A percentile compares a stretch with the other conserved stretches of the same genome.
phyloP scores from a whole-genome alignment of 108 stramenopile species.

The Cyclotella sp. region DNA sequence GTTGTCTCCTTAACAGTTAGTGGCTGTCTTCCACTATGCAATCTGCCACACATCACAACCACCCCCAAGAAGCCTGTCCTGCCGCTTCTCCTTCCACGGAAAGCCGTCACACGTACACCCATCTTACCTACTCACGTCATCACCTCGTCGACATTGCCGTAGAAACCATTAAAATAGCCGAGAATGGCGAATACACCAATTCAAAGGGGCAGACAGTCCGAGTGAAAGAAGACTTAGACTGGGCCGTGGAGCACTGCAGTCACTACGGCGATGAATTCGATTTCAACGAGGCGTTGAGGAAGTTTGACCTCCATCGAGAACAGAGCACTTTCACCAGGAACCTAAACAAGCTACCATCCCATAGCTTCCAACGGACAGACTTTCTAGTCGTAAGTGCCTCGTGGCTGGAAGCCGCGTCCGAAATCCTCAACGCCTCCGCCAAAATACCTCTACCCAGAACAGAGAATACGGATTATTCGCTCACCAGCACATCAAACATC shows the following conservation, averaged over 20 bases:
- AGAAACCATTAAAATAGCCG: conserved; percentile 51
- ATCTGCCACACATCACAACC: too few relatives aligned
- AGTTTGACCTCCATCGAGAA: conserved; percentile 7
- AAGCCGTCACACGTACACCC: conserved; percentile 42
- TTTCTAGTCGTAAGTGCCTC: conserved; percentile 49
- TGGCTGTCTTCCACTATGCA: too few relatives aligned
- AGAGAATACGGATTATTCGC: neutral
- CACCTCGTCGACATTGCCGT: conserved; percentile 46
- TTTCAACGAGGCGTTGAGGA: conserved; percentile 25
- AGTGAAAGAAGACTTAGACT: conserved; percentile 34
- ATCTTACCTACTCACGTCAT: conserved; percentile 49
- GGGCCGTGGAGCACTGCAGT: conserved; percentile 38
- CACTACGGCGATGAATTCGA: conserved; percentile 48
- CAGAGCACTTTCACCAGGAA: neutral
- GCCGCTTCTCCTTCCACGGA: too few relatives aligned
- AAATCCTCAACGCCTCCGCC: conserved; percentile 22
- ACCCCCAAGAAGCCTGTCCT: neutral
- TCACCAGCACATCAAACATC: neutral
- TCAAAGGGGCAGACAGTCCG: conserved; percentile 21
- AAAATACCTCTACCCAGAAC: conserved; percentile 7
- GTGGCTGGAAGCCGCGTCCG: conserved; percentile 47
- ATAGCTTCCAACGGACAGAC: conserved; percentile 34
- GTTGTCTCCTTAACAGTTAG: too few relatives aligned
- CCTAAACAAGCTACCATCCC: neutral
- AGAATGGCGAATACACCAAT: conserved; percentile 45